Evolutionary conservation across 2,329 filamentous ascomycete genomes (phyloP).

Genomic region (Colletotrichum melonis): DNA sequence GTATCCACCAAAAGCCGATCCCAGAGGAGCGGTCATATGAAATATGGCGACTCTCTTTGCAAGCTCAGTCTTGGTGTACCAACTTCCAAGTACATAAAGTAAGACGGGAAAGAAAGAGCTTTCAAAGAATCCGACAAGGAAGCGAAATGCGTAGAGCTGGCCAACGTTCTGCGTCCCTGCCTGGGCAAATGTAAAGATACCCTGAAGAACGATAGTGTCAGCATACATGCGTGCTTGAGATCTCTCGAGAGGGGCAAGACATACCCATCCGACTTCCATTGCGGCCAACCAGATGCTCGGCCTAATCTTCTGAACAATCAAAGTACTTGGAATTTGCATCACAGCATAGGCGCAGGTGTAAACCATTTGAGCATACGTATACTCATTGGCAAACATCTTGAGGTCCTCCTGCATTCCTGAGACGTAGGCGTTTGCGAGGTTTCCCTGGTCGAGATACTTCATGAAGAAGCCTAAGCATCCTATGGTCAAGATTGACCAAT

Average conservation of each 20-base stretch:
- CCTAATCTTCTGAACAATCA: slow-evolving; percentile 42
- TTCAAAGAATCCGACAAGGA: slow-evolving; percentile 55
- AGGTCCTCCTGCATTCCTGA: slow-evolving; percentile 43
- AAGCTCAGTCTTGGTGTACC: slow-evolving; percentile 51
- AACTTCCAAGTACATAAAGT: slow-evolving; percentile 53
- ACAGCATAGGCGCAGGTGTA: slow-evolving; percentile 40
- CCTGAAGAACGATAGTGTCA: background rate
- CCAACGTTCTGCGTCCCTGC: slow-evolving; percentile 34
- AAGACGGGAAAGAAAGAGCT: slow-evolving; percentile 42
- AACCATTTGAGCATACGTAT: slow-evolving; percentile 39
- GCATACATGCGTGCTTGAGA: no score
- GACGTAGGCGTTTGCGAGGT: slow-evolving; percentile 41
- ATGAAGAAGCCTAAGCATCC: slow-evolving; percentile 31
- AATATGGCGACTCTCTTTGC: slow-evolving; percentile 64
- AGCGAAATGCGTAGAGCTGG: slow-evolving; percentile 55
- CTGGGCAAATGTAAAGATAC: slow-evolving; percentile 23
- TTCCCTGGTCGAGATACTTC: slow-evolving; percentile 43
- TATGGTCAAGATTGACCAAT: slow-evolving; percentile 37
- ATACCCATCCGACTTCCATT: slow-evolving; percentile 41
- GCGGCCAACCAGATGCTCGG: slow-evolving; percentile 42
- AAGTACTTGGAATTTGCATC: slow-evolving; percentile 42
- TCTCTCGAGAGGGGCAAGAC: no score
- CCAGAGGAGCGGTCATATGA: slow-evolving; percentile 61
- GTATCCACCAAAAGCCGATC: slow-evolving; percentile 66
- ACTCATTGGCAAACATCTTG: slow-evolving; percentile 40